A percentile compares a stretch with the other conserved stretches of the same genome.
These are phyloP conservation scores for Zygoascus flipseniorum DNA, from an alignment of 805 yeast species.

Conservation along the genomic window DNA sequence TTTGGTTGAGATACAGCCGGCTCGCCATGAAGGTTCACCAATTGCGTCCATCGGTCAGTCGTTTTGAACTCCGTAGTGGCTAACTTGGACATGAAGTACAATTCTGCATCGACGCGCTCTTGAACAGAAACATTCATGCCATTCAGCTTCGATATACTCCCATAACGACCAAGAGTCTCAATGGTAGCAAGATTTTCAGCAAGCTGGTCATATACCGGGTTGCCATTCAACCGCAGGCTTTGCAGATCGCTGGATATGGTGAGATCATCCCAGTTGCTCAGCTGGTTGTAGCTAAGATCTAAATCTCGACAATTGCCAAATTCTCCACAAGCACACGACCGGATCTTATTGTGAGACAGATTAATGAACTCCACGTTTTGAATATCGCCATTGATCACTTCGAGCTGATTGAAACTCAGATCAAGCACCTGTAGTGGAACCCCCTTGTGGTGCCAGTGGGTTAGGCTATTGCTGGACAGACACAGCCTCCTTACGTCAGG, in stretches of 20 bases:
- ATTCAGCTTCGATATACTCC: conserved; percentile 38
- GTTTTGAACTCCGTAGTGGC: conserved; percentile 13
- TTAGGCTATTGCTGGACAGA: conserved; percentile 18
- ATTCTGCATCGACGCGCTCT: conserved; percentile 57
- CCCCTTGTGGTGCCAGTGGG: not conserved
- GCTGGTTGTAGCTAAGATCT: conserved; percentile 45
- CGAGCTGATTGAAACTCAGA: conserved; percentile 38
- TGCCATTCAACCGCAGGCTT: conserved; percentile 42
- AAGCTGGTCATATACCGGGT: conserved; percentile 36
- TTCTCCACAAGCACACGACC: not conserved
- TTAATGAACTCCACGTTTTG: conserved; percentile 23
- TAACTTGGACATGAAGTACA: conserved; percentile 53
- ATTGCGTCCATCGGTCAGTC: conserved; percentile 32
- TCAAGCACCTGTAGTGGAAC: conserved; percentile 25
- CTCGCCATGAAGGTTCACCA: conserved; percentile 30
- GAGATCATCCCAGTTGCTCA: conserved; percentile 37
- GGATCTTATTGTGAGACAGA: conserved; percentile 30
- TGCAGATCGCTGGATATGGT: conserved; percentile 34
- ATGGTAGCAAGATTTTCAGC: not conserved
- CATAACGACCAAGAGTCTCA: not conserved
- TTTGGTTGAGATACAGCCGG: conserved; percentile 5
- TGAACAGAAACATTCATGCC: conserved; percentile 43
- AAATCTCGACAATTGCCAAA: conserved; percentile 19
- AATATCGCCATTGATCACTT: not conserved
- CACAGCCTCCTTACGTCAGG: conserved; percentile 23